Conservation (phyloP, 352 stramenopile species). For the Peronospora farinosa region DNA sequence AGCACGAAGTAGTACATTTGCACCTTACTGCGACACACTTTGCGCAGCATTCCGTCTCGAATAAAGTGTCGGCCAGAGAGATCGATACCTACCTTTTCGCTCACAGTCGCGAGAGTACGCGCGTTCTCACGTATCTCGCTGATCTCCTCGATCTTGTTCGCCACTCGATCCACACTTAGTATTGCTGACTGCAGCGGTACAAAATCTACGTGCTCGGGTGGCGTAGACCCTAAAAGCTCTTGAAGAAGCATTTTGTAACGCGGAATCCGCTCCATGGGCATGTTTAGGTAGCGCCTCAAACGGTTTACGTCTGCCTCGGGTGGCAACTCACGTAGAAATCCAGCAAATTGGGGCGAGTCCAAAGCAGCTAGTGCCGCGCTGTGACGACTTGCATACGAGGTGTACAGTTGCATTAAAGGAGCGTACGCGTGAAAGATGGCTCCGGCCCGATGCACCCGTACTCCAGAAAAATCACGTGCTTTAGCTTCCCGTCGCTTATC, state of each 20-base stretch:
- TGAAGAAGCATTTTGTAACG: conserved; percentile 81
- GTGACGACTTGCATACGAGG: conserved; percentile 78
- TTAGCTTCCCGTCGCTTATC: conserved; percentile 4
- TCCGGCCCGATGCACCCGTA: conserved; percentile 36
- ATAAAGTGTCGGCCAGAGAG: conserved; percentile 59
- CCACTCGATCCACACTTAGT: conserved; percentile 65
- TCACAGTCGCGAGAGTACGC: conserved; percentile 53
- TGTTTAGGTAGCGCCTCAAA: conserved; percentile 74
- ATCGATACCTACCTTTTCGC: conserved; percentile 60
- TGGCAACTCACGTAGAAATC: conserved; percentile 68
- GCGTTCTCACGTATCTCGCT: conserved; percentile 65
- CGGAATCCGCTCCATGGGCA: conserved; percentile 82
- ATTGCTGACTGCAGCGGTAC: conserved; percentile 65
- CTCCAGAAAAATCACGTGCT: conserved; percentile 5
- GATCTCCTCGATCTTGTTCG: conserved; percentile 75
- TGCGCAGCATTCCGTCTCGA: conserved; percentile 72
- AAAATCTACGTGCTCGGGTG: conserved; percentile 66
- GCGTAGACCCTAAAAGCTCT: conserved; percentile 64
- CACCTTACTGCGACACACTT: conserved; percentile 81
- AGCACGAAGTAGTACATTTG: conserved; percentile 82
- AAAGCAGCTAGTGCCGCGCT: conserved; percentile 61
- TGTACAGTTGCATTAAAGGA: conserved; percentile 80
- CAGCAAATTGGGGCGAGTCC: conserved; percentile 64
- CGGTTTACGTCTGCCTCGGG: conserved; percentile 53
- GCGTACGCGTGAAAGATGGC: conserved; percentile 85